Base-by-base conservation (phyloP, 345 rosid species). In the Microthlaspi erraticum region DNA sequence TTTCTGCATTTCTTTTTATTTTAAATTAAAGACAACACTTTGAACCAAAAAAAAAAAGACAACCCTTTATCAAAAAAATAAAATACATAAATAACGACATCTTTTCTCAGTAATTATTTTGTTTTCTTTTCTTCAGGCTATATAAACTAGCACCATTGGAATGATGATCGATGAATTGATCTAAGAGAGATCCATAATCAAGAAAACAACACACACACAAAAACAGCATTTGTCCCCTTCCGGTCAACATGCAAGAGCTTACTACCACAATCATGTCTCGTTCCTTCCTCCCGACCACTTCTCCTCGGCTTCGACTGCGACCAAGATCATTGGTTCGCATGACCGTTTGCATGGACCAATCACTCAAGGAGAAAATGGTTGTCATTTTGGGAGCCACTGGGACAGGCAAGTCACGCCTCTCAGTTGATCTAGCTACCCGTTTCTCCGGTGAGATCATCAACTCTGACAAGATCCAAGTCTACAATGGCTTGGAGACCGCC, bases 321-420 rank as follows among this genome's bases (percentile, higher is more conserved):
- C 48, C 39, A 33, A 7, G n/a, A 11, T 55, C 77, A 9, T 41
- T 34, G 11, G 48, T n/a, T 57, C 66, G 60, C 19, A 66, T 57
- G 77, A 50, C 73, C 17, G 17, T 74, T 31, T 68, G 73, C 64
- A 74, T 74, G 73, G 43, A 43, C 23, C 49, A 62, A 13, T 37
- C 48, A 50, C 38, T 8, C 29, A 84, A 79, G 64, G 85, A 87
- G n/a, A 92, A 88, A 84, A 80, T 87, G 20, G 77, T 92, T 54
- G 74, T 88, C 61, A 52, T 88, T 48, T 54, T 88, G 84, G 98
- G 98, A 26, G 89, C 87, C 6, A 93, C 98, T 0, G 98, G 97
- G 14, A 71, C 90, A 0, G 96, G 98, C 14, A 93, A 93, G 60
- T 90, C 98, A 9, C 78, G 87, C 1, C 93, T 93, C 38, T 93